Conservation (phyloP, 2,329 filamentous ascomycete genomes). For the Talaromyces pinophilus region DNA sequence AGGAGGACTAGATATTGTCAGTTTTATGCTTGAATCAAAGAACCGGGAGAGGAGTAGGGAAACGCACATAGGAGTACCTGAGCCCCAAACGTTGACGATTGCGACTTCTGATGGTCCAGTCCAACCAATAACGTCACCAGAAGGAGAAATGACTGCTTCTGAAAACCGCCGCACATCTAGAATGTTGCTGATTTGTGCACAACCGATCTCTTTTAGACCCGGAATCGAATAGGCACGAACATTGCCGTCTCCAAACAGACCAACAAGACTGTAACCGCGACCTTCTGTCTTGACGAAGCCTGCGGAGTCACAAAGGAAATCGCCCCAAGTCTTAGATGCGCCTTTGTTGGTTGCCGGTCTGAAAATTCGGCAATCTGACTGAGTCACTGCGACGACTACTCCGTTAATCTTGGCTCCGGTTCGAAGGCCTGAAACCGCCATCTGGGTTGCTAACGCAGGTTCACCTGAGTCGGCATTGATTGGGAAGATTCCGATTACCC, state of each 20-base stretch:
- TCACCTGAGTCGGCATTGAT: constrained; percentile 77
- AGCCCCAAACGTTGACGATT: constrained; percentile 81
- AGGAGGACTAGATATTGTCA: constrained; percentile 41
- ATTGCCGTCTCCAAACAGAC: constrained; percentile 79
- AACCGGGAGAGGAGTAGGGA: background rate
- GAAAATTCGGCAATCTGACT: constrained; percentile 79
- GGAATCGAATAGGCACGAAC: constrained; percentile 85
- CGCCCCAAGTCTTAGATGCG: constrained; percentile 87
- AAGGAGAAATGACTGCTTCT: constrained; percentile 69
- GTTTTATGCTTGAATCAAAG: background rate
- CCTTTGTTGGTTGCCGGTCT: constrained; percentile 82
- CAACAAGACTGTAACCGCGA: constrained; percentile 76
- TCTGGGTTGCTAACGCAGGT: constrained; percentile 72
- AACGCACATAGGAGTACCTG: constrained; percentile 64
- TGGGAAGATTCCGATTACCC: constrained; percentile 73
- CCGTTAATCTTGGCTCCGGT: constrained; percentile 76
- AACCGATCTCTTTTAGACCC: constrained; percentile 78
- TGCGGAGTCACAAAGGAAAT: constrained; percentile 78
- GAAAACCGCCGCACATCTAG: constrained; percentile 73
- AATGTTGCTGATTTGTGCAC: constrained; percentile 62
- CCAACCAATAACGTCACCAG: constrained; percentile 85
- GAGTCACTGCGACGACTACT: constrained; percentile 74
- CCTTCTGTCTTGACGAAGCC: constrained; percentile 72
- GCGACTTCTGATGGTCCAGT: constrained; percentile 83
- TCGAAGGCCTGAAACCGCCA: constrained; percentile 72